Conservation (phyloP, 202 grass and related monocot species). For the Alloteropsis angusta region DNA sequence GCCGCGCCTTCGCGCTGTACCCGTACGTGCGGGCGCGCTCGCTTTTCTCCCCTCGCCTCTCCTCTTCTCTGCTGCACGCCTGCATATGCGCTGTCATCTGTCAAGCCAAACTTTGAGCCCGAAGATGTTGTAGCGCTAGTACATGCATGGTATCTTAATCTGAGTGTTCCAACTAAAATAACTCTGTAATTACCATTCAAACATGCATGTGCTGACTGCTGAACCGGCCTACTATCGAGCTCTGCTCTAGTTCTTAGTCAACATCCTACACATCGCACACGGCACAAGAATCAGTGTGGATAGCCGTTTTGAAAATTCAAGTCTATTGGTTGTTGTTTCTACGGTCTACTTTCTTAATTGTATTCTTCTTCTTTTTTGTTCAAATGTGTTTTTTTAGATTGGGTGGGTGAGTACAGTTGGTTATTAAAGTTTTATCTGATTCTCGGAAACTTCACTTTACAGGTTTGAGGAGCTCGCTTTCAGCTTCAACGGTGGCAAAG, state of each 20-base stretch:
- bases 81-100: too few relatives aligned
- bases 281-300: not conserved
- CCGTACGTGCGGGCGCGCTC: constrained; percentile 7
- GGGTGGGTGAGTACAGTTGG: not conserved
- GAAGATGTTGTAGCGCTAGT: too few relatives aligned
- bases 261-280: not conserved
- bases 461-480: constrained; percentile 67
- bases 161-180: not conserved
- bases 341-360: not conserved
- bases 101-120: too few relatives aligned
- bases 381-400: not conserved
- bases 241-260: not conserved
- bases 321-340: not conserved
- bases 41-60: not conserved
- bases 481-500: constrained; percentile 80
- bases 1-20: constrained; percentile 62
- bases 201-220: not conserved
- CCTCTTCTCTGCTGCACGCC: not conserved
- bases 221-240: too few relatives aligned
- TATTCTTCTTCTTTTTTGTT: not conserved
- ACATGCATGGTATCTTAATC: too few relatives aligned
- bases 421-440: constrained; percentile 2
- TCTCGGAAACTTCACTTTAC: not conserved
- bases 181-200: not conserved
- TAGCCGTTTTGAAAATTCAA: not conserved